phyloP scores from a whole-genome alignment of 1,284 basidiomycete genomes.

The Ustilago trichophora region DNA sequence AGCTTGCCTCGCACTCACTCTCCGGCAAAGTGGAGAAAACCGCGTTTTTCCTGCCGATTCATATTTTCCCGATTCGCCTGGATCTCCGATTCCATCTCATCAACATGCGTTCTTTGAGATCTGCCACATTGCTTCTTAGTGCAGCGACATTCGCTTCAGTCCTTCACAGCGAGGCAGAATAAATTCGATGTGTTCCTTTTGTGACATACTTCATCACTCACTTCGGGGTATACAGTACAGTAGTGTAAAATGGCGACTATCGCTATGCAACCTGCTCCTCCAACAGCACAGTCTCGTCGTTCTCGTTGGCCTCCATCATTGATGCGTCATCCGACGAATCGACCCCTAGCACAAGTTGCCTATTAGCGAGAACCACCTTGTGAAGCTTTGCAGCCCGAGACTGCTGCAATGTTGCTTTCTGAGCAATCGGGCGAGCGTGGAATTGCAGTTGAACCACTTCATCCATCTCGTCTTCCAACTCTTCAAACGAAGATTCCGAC shows the following conservation, averaged over 20 bases:
- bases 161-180: too few relatives aligned
- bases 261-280: not conserved
- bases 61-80: too few relatives aligned
- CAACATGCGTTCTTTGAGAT: too few relatives aligned
- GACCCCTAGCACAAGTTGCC: conserved; percentile 19
- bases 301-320: conserved; percentile 1
- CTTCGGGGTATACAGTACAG: too few relatives aligned
- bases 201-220: too few relatives aligned
- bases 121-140: too few relatives aligned
- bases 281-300: conserved; percentile 26
- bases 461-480: conserved; percentile 1
- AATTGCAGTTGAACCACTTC: conserved; percentile 23
- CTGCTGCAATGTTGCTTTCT: not conserved
- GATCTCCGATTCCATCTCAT: too few relatives aligned
- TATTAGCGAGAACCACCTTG: not conserved
- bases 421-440: not conserved
- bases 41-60: too few relatives aligned
- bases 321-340: conserved; percentile 14
- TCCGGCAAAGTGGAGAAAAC: too few relatives aligned
- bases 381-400: not conserved
- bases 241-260: not conserved
- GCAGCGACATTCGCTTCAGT: too few relatives aligned
- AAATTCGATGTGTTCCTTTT: too few relatives aligned
- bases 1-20: too few relatives aligned
- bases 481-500: conserved; percentile 10